Evolutionary conservation across 495 filamentous ascomycete genomes (phyloP).

Genomic region (Trichoderma asperelloides): DNA sequence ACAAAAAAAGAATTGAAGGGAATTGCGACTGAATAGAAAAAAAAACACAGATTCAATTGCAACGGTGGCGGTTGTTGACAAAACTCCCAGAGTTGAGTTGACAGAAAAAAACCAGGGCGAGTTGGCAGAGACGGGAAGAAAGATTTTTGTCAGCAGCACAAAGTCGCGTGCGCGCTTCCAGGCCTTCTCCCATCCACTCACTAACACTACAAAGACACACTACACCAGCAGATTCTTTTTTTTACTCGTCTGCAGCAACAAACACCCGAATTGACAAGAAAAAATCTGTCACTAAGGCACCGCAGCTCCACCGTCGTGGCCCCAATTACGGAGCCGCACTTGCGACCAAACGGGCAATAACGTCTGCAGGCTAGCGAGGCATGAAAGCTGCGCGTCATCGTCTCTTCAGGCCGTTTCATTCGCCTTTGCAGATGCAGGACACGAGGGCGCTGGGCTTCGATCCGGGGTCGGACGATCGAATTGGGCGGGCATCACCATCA

Average conservation of each 20-base stretch:
- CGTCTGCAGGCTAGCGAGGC: not conserved
- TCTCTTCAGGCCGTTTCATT: not conserved
- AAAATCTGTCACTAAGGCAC: conserved; percentile 2
- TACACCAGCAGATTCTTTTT: not conserved
- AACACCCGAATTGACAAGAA: not conserved
- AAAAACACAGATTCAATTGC: not conserved
- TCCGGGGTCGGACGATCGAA: too few relatives aligned
- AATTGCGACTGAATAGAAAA: not conserved
- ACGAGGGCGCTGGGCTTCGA: too few relatives aligned
- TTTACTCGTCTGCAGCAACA: not conserved
- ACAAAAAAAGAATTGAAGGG: not conserved
- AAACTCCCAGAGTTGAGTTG: not conserved
- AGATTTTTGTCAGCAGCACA: conserved; percentile 3
- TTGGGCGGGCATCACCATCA: not conserved
- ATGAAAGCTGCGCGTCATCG: not conserved
- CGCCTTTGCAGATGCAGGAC: not conserved
- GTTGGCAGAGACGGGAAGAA: not conserved
- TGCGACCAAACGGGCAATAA: conserved; percentile 6
- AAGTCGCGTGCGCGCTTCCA: conserved; percentile 3
- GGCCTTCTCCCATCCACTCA: not conserved
- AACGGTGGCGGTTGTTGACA: not conserved
- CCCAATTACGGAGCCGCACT: conserved; percentile 3
- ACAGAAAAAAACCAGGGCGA: not conserved
- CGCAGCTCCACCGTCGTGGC: not conserved
- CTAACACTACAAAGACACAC: not conserved